These are phyloP conservation scores for Geranomyces variabilis DNA, from an alignment of 192 early-diverging fungal genomes.

Conservation along the genomic window DNA sequence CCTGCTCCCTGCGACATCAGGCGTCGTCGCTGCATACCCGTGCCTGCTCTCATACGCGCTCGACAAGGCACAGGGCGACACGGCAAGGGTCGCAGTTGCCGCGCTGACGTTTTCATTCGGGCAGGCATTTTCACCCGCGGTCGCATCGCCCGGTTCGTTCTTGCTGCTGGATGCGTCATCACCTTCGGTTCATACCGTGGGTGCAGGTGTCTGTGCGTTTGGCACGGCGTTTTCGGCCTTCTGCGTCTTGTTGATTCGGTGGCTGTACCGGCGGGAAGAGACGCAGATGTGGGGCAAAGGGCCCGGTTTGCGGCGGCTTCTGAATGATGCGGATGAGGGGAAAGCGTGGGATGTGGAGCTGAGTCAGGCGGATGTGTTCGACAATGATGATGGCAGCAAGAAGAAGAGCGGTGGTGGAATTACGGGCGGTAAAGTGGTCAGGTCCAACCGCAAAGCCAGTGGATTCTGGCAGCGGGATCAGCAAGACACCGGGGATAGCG, in stretches of 20 bases:
- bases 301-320: constrained; percentile 37
- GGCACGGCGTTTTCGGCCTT: constrained; percentile 14
- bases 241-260: constrained; percentile 29
- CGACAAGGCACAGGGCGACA: constrained; percentile 34
- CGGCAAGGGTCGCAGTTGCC: constrained; percentile 10
- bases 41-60: constrained; percentile 37
- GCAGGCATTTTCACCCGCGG: constrained; percentile 7
- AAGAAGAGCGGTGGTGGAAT: constrained; percentile 12
- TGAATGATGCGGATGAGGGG: constrained; percentile 47
- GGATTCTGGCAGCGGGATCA: background rate
- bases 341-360: constrained; percentile 48
- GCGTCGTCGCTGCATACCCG: constrained; percentile 32
- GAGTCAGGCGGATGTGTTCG: constrained; percentile 33
- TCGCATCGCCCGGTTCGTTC: constrained; percentile 13
- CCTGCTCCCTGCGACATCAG: constrained; percentile 29
- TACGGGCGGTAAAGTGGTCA: background rate
- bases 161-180: constrained; percentile 14
- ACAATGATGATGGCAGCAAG: background rate
- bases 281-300: constrained; percentile 36
- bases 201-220: constrained; percentile 22
- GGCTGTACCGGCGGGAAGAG: constrained; percentile 35
- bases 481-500: constrained; percentile 4
- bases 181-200: constrained; percentile 5
- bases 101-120: constrained; percentile 22
- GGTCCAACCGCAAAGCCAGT: background rate